Evolutionary conservation across 2,329 filamentous ascomycete species (phyloP), one percentile per base, ranked within the genome.

Genomic region (Exophiala lecanii-corni): DNA sequence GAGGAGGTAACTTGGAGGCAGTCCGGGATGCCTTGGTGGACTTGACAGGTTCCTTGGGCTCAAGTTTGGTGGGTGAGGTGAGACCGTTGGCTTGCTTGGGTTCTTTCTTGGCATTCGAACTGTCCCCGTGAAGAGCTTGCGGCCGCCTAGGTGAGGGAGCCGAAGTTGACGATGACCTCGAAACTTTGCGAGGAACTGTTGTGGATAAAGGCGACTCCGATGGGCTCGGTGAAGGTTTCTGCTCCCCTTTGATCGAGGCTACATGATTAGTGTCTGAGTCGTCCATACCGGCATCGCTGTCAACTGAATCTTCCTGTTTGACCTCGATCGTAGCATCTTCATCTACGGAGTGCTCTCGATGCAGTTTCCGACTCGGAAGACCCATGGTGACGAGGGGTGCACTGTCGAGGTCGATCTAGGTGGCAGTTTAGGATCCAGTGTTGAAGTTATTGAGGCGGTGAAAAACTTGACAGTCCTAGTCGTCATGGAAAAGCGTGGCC

Each of bases 21-120:
- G 84, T 87, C 57, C 88, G 83, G 54, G 82, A 75, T 45, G 85
- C 70, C 65, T 86, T 92, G 34, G 83, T 78, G 30, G 79, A 75
- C 58, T 84, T 79, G 16, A 78, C 77, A 18, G 77, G 75, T 63
- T 82, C 78, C 32, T 46, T 47, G 36, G 50, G 38, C 40, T 53
- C 51, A 59, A 77, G 67, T 61, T 81, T 82, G 57, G 83, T 62
- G 38, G 72, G 75, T 44, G 83, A 77, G 48, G 78, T 77, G 51
- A 76, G 79, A 45, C 75, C 74, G 39, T 82, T 65, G 30, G 69
- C 70, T 55, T 79, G 74, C 58, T 78, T 73, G 25, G 69, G 57
- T 43, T 66, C 54, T 51, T 61, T 59, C 55, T 66, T 58, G 55
- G 57, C 45, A 19, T 25, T 40, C 30, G 41, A 41, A 23, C 31